These are phyloP conservation scores for Pyrus bretschneideri DNA, from an alignment of 306 rosid species.

Conservation along the genomic window DNA sequence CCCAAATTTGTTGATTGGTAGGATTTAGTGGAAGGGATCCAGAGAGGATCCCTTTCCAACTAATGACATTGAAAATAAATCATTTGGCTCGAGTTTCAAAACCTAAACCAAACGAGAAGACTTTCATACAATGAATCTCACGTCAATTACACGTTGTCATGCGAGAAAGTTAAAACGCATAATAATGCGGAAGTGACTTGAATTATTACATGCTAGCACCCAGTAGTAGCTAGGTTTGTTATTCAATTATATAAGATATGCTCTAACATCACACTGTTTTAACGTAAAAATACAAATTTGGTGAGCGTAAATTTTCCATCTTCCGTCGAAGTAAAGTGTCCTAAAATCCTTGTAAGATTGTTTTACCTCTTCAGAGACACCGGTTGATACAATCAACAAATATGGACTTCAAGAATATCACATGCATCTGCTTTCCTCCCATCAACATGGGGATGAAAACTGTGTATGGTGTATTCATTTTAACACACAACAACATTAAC, in stretches of 20 bases:
- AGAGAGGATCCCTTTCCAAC: too few species aligned
- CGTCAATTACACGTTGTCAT: too few species aligned
- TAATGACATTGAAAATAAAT: too few species aligned
- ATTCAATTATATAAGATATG: not conserved
- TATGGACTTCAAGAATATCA: not conserved
- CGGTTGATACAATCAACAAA: not conserved
- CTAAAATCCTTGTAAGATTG: not conserved
- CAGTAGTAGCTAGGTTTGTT: too few species aligned
- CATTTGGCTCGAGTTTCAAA: not conserved
- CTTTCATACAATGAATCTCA: not conserved
- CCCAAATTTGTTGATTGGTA: too few species aligned
- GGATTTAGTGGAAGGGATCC: too few species aligned
- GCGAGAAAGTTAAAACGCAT: too few species aligned
- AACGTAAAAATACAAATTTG: not conserved
- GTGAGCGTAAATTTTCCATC: not conserved
- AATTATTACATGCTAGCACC: too few species aligned
- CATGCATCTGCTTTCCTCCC: not conserved
- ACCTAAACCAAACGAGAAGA: not conserved
- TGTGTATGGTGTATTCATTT: not conserved
- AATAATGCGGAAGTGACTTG: fast-evolving
- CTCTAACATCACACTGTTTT: not conserved
- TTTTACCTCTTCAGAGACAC: not conserved
- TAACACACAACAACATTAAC: not conserved
- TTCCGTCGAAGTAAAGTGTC: not conserved
- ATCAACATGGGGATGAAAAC: conserved; percentile 16